Conservation (phyloP, 2,329 filamentous ascomycete genomes). For the Dryadomyces quercivorus region DNA sequence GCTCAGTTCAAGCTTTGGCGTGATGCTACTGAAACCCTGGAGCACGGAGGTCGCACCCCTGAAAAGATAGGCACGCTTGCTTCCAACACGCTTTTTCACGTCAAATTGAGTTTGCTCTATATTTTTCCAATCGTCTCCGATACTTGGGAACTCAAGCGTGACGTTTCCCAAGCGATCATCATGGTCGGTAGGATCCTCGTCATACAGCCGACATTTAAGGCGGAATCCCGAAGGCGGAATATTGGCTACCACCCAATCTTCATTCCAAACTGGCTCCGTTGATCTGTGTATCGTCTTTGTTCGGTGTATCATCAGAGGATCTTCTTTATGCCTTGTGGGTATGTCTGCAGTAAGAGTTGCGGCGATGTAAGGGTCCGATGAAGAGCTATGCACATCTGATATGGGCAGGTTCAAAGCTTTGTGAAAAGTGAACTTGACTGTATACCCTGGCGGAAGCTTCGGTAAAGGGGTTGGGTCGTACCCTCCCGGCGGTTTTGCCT, state of each 20-base stretch:
- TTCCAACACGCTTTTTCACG: constrained; percentile 73
- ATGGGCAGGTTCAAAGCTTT: constrained; percentile 69
- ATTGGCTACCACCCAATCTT: constrained; percentile 80
- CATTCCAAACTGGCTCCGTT: constrained; percentile 69
- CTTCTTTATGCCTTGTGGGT: constrained; percentile 73
- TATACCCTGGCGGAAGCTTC: constrained; percentile 64
- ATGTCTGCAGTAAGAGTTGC: constrained; percentile 62
- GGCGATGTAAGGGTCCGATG: constrained; percentile 72
- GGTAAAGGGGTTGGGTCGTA: constrained; percentile 54
- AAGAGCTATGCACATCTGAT: constrained; percentile 63
- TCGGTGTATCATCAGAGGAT: constrained; percentile 61
- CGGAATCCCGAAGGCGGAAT: constrained; percentile 69
- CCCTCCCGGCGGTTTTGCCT: constrained; percentile 11
- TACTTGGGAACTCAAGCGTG: constrained; percentile 48
- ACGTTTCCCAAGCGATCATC: constrained; percentile 85
- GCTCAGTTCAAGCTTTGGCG: constrained; percentile 59
- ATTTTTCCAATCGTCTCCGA: constrained; percentile 57
- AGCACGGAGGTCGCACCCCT: constrained; percentile 56
- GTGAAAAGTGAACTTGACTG: constrained; percentile 74
- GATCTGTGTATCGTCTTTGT: constrained; percentile 63
- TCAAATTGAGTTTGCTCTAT: constrained; percentile 49
- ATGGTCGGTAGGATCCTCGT: constrained; percentile 77
- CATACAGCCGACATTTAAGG: constrained; percentile 77
- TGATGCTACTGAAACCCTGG: constrained; percentile 49
- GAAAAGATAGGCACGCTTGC: constrained; percentile 73